Conservation (phyloP, 1,284 basidiomycete genomes). For the Chondrostereum purpureum region DNA sequence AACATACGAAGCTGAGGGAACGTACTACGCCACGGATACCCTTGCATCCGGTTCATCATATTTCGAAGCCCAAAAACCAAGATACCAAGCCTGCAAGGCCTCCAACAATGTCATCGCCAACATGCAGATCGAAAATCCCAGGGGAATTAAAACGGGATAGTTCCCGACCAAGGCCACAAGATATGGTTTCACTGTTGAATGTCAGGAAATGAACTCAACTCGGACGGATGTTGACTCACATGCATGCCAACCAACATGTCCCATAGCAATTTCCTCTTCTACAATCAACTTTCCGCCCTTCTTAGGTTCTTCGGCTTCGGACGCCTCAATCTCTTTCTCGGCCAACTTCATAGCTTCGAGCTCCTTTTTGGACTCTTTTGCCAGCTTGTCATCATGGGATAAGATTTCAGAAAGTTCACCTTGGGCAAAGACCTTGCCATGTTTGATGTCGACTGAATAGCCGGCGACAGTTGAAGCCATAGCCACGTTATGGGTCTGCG, state of each 20-base stretch:
- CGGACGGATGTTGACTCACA: conserved; percentile 11
- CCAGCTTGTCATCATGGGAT: conserved; percentile 23
- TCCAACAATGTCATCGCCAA: conserved; percentile 21
- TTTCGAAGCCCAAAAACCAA: conserved; percentile 41
- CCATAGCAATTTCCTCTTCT: conserved; percentile 43
- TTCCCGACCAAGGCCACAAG: conserved; percentile 31
- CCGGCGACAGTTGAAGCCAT: conserved; percentile 59
- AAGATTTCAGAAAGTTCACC: conserved; percentile 28
- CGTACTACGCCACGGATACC: conserved; percentile 22
- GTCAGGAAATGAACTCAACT: not conserved
- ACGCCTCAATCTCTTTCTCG: conserved; percentile 12
- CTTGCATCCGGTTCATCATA: conserved; percentile 25
- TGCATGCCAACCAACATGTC: conserved; percentile 30
- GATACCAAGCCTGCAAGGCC: conserved; percentile 35
- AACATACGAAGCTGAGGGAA: not conserved
- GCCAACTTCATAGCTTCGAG: not conserved
- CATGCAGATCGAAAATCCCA: conserved; percentile 27
- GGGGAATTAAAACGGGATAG: conserved; percentile 32
- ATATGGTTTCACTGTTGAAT: conserved; percentile 15
- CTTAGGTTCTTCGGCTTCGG: conserved; percentile 14
- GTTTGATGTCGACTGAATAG: conserved; percentile 51
- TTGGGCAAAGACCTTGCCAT: conserved; percentile 36
- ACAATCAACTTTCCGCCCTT: conserved; percentile 33
- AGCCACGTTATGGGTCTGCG: conserved; percentile 66
- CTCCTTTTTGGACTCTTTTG: conserved; percentile 27